Percentiles rank a stretch among this genome's conserved stretches.
Evolutionary conservation across 139 green algal species (phyloP).

Genomic region (Chlorella sp.): DNA sequence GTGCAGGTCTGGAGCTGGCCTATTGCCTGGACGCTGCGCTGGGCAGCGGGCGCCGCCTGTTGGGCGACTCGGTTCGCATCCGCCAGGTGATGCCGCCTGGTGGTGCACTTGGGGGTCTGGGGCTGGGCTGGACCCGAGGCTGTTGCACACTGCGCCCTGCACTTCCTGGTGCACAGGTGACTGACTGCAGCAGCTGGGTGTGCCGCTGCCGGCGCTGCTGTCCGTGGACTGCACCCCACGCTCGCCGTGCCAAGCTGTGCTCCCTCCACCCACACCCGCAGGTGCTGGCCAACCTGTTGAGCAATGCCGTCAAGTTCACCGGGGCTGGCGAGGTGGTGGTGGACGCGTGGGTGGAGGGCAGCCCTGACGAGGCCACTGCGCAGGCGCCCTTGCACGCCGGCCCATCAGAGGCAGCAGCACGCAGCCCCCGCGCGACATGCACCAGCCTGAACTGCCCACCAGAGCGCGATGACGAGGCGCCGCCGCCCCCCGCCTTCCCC

Average conservation of each 20-base stretch:
- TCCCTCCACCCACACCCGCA: constrained; percentile 63
- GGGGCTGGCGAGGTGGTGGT: constrained; percentile 61
- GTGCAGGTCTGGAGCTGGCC: constrained; percentile 44
- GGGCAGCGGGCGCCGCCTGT: constrained; percentile 24
- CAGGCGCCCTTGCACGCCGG: neutral
- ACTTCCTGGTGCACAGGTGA: no score
- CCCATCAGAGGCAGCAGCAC: neutral
- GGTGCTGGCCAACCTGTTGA: constrained; percentile 71
- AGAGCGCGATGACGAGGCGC: neutral
- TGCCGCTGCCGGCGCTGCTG: no score
- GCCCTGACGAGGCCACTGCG: neutral
- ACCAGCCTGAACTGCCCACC: no score
- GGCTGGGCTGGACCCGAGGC: no score
- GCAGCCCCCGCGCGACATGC: no score
- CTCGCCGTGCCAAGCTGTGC: neutral
- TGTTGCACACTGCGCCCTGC: no score
- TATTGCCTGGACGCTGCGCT: constrained; percentile 45
- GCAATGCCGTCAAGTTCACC: constrained; percentile 87
- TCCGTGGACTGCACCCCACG: no score
- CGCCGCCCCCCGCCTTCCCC: neutral
- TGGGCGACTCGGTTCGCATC: constrained; percentile 58
- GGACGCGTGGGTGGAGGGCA: constrained; percentile 8
- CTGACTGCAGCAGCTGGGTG: no score
- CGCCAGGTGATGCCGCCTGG: constrained; percentile 55
- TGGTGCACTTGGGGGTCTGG: no score